Conservation (phyloP, 75 land plant genomes). For the Selaginella moellendorffii region DNA sequence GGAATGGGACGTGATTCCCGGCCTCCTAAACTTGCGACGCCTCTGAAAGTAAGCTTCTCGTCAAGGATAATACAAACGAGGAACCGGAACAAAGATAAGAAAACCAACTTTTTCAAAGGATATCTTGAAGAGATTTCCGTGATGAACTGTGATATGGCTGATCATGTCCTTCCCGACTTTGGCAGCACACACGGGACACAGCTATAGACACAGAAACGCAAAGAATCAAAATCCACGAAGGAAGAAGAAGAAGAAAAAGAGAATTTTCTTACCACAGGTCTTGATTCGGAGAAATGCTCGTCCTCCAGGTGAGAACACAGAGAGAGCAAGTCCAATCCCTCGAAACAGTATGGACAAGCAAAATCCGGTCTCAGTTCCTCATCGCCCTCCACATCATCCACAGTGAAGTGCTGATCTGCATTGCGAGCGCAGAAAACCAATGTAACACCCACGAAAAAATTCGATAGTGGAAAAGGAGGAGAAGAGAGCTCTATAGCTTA, state of each 20-base stretch:
- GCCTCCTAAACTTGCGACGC: background rate
- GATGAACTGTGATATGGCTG: constrained; percentile 66
- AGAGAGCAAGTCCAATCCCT: constrained; percentile 61
- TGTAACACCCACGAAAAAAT: background rate
- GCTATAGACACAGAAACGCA: constrained; percentile 18
- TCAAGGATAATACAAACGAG: background rate
- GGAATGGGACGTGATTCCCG: background rate
- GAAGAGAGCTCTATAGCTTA: no score
- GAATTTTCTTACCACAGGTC: constrained; percentile 35
- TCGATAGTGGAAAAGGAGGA: no score
- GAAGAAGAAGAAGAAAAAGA: background rate
- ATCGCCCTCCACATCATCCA: constrained; percentile 70
- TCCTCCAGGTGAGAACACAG: constrained; percentile 85
- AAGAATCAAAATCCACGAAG: background rate
- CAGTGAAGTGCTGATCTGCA: constrained; percentile 47
- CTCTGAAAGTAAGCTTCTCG: background rate
- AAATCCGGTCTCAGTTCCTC: constrained; percentile 67
- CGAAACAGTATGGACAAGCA: constrained; percentile 83
- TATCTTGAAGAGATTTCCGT: constrained; percentile 67
- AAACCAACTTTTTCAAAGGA: constrained; percentile 19
- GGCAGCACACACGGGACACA: constrained; percentile 73
- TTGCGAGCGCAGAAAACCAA: background rate
- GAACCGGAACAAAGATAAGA: background rate
- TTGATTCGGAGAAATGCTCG: constrained; percentile 73
- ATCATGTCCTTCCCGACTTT: constrained; percentile 69